Base-by-base conservation (phyloP, 2,329 filamentous ascomycete species). In the Neonectria coccinea region DNA sequence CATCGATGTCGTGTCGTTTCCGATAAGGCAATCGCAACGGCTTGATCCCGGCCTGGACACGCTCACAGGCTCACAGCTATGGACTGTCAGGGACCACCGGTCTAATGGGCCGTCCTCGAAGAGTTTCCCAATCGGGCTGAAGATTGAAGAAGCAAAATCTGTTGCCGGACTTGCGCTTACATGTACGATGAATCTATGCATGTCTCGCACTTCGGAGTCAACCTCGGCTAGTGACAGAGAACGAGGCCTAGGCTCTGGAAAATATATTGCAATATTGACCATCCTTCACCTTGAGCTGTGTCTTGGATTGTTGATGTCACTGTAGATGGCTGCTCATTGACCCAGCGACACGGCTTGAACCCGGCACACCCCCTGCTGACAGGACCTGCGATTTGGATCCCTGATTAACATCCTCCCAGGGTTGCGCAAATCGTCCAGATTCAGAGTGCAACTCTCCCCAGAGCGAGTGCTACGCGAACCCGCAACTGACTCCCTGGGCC, bases 241-340 rank as follows among this genome's bases (percentile, higher is more conserved):
- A 29, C n/a, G 31, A 56, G 36, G 44, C 45, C 45, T 22, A 47
- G 20, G 25, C 45, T 48, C 45, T 22, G 14, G 22, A 8, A 16
- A 27, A 27, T n/a, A 27, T 1, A 29, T 9, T 29, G 22, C 25
- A 27, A 51, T 18, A 31, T 18, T n/a, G 61, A 20, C 48, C 58
- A 69, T 65, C 58, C 60, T 67, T 50, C 36, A 42, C 66, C 64
- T 27, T 33, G 44, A 20, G 44, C 10, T 54, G 36, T 22, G 18
- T 31, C 39, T 62, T 50, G 22, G 48, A 54, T 36, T 22, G 36
- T 55, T 20, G 33, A 41, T 18, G 41, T 25, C 18, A 14, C 42
- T 14, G 16, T 36, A 45, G 33, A 39, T 50, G 29, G 42, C 20
- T 41, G 39, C 39, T 12, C 51, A 58, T 42, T 33, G 56, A 25